Evolutionary conservation across 2,329 filamentous ascomycete genomes (phyloP).

Genomic region (Fusarium incarnatum): DNA sequence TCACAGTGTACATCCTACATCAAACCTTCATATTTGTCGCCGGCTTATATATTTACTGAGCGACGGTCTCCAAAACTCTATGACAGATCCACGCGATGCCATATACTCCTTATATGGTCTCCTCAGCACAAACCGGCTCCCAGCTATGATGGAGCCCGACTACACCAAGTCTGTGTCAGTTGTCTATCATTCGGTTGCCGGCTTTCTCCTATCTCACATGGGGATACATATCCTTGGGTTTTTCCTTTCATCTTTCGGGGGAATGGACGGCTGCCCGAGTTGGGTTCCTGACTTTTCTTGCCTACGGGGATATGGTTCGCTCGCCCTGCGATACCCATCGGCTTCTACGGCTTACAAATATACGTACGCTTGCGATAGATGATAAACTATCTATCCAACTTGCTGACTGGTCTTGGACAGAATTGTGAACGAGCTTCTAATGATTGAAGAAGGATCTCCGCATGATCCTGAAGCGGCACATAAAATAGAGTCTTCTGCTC

Average conservation of each 20-base stretch:
- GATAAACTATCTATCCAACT: accelerated
- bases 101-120: no score
- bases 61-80: accelerated
- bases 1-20: accelerated
- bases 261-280: no score
- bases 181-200: accelerated
- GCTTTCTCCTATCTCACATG: accelerated
- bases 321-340: accelerated
- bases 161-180: accelerated
- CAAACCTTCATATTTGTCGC: accelerated
- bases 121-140: no score
- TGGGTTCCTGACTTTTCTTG: no score
- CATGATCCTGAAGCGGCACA: accelerated
- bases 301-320: accelerated
- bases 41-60: accelerated
- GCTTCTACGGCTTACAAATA: accelerated
- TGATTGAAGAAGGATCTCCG: no score
- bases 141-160: no score
- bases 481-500: no score
- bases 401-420: accelerated
- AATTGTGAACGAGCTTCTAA: accelerated
- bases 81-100: no score
- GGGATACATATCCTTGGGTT: accelerated
- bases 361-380: no score
- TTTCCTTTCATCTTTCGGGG: accelerated